Conservation (phyloP, 1,139 yeast species). For the Candida buenavistaensis region DNA sequence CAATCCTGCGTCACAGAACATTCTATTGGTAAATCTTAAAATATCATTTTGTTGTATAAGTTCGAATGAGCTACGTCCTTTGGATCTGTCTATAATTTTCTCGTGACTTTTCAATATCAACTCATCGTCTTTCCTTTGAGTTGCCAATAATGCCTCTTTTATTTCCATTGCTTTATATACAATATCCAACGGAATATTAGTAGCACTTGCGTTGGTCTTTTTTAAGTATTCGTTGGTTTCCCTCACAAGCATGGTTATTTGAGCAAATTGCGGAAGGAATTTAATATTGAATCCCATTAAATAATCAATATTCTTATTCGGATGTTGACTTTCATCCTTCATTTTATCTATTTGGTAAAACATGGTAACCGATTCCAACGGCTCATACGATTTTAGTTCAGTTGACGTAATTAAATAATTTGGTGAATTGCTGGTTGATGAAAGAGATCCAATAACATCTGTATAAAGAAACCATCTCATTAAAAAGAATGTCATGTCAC, state of each 20-base stretch:
- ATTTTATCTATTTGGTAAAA: constrained; percentile 13
- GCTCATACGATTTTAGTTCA: constrained; percentile 16
- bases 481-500: constrained; percentile 57
- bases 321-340: constrained; percentile 17
- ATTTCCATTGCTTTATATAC: constrained; percentile 49
- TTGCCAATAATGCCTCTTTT: constrained; percentile 34
- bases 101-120: constrained; percentile 33
- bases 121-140: constrained; percentile 36
- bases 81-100: constrained; percentile 25
- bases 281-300: constrained; percentile 59
- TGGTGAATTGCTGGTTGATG: constrained; percentile 34
- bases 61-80: constrained; percentile 18
- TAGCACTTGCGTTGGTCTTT: constrained; percentile 12
- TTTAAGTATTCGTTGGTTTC: constrained; percentile 29
- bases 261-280: constrained; percentile 50
- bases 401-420: constrained; percentile 22
- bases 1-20: constrained; percentile 57
- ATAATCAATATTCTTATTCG: constrained; percentile 52
- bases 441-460: constrained; percentile 65
- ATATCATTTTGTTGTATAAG: constrained; percentile 36
- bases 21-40: constrained; percentile 52
- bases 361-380: constrained; percentile 19
- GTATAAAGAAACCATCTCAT: constrained; percentile 73
- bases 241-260: constrained; percentile 45
- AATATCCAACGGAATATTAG: constrained; percentile 31